phyloP scores from a whole-genome alignment of 2,329 filamentous ascomycete species.

The Trichoderma sp. region DNA sequence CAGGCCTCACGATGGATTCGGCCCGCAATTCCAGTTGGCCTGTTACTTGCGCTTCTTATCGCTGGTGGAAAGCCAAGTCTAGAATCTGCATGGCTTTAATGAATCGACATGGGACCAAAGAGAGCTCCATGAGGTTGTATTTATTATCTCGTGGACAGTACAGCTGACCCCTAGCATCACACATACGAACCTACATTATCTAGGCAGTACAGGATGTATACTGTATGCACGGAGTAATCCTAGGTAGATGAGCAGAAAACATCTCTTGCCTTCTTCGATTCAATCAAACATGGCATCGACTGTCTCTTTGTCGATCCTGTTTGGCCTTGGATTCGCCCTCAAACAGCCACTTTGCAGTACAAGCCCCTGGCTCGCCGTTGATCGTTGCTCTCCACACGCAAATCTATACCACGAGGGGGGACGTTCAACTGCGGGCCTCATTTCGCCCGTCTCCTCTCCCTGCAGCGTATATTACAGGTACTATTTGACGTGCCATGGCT shows the following conservation, averaged over 20 bases:
- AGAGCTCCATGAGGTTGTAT: too few relatives aligned
- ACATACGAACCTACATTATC: too few relatives aligned
- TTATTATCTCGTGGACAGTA: too few relatives aligned
- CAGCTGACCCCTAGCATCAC: too few relatives aligned
- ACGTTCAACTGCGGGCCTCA: slow-evolving; percentile 5
- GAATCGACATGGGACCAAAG: too few relatives aligned
- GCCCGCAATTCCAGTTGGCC: not conserved
- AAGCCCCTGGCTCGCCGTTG: slow-evolving; percentile 6
- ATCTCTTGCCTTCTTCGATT: too few relatives aligned
- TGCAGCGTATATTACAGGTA: not conserved
- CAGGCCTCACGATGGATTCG: not conserved
- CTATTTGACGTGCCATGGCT: not conserved
- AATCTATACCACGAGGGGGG: slow-evolving; percentile 10
- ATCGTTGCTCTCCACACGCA: slow-evolving; percentile 14
- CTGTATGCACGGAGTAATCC: too few relatives aligned
- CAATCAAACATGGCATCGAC: too few relatives aligned
- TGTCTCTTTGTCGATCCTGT: not conserved
- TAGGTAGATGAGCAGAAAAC: too few relatives aligned
- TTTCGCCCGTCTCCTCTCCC: not conserved
- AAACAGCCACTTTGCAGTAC: not conserved
- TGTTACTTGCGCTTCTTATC: not conserved
- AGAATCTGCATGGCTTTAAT: not conserved
- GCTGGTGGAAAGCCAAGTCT: not conserved
- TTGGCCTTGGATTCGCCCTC: not conserved
- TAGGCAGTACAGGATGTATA: too few relatives aligned